These are phyloP conservation scores for Pyrenochaeta sp. DNA, from an alignment of 2,329 filamentous ascomycete genomes.

Conservation along the genomic window DNA sequence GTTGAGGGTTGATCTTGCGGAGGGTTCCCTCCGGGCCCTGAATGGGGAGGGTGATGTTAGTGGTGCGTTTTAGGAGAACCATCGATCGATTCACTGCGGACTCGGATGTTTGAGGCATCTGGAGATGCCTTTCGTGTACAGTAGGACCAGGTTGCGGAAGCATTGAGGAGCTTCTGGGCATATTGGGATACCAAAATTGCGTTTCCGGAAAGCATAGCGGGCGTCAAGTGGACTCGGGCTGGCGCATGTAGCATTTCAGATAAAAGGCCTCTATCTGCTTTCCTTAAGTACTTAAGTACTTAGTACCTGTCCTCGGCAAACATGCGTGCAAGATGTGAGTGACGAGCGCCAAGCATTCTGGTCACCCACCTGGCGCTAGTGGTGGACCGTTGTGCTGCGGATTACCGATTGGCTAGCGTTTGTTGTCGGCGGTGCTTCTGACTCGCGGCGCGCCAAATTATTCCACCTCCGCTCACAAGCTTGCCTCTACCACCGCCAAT, in stretches of 20 bases:
- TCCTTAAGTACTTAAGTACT: too few relatives aligned
- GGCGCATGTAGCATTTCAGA: too few relatives aligned
- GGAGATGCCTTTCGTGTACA: too few relatives aligned
- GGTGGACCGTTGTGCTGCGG: constrained; percentile 24
- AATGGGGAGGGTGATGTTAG: constrained; percentile 50
- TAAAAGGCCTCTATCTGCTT: too few relatives aligned
- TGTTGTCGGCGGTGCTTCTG: constrained; percentile 15
- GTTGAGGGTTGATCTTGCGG: constrained; percentile 55
- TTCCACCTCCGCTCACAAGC: constrained; percentile 26
- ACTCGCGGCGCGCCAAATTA: constrained; percentile 41
- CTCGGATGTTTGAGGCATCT: too few relatives aligned
- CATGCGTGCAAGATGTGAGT: too few relatives aligned
- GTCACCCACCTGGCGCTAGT: constrained; percentile 26
- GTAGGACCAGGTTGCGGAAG: constrained; percentile 1
- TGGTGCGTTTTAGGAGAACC: constrained; percentile 47
- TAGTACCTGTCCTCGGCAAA: too few relatives aligned
- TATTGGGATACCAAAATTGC: constrained; percentile 8
- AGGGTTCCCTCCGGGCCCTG: constrained; percentile 53
- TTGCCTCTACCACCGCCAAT: constrained; percentile 16
- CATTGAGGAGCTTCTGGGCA: constrained; percentile 2
- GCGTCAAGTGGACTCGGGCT: constrained; percentile 5
- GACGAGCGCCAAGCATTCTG: too few relatives aligned
- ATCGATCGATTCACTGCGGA: too few relatives aligned
- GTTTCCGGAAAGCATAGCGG: constrained; percentile 18
- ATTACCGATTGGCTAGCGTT: constrained; percentile 36